These are phyloP conservation scores for Monosporozyma unispora DNA, from an alignment of 805 yeast species.

Conservation along the genomic window DNA sequence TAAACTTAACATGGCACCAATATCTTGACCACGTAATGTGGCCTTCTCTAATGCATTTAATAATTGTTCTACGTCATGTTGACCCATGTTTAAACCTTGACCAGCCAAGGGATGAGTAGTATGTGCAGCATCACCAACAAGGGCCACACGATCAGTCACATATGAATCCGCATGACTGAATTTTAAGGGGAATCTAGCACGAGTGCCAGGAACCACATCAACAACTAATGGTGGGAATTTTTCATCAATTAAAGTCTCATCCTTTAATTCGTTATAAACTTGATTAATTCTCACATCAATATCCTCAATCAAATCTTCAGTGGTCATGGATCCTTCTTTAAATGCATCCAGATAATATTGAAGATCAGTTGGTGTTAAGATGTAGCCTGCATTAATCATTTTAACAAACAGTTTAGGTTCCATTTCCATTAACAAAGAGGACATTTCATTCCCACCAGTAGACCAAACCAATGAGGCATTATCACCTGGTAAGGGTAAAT, in stretches of 20 bases:
- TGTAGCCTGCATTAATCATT: slow-evolving; percentile 77
- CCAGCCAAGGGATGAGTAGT: slow-evolving; percentile 97
- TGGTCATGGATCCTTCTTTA: slow-evolving; percentile 16
- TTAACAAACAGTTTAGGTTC: slow-evolving; percentile 55
- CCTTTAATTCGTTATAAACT: slow-evolving; percentile 19
- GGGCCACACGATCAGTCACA: slow-evolving; percentile 72
- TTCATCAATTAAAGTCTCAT: slow-evolving; percentile 43
- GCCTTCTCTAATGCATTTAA: slow-evolving; percentile 64
- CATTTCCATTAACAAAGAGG: slow-evolving; percentile 50
- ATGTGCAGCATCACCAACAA: slow-evolving; percentile 98
- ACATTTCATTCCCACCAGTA: slow-evolving; percentile 66
- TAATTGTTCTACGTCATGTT: slow-evolving; percentile 73
- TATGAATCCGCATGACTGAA: slow-evolving; percentile 88
- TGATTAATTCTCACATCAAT: slow-evolving; percentile 56
- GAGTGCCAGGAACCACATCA: slow-evolving; percentile 48
- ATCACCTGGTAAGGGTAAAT: slow-evolving; percentile 78
- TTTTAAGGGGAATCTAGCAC: slow-evolving; percentile 84
- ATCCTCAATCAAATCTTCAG: slow-evolving; percentile 47
- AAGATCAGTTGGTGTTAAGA: slow-evolving; percentile 70
- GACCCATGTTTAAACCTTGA: slow-evolving; percentile 97
- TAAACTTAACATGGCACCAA: slow-evolving; percentile 70
- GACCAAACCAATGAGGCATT: slow-evolving; percentile 94
- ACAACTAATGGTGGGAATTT: slow-evolving; percentile 59
- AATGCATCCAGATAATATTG: slow-evolving; percentile 48
- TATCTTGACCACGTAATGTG: slow-evolving; percentile 70